A percentile compares a stretch with the other conserved stretches of the same genome.
Evolutionary conservation across 306 rosid genomes (phyloP).

Genomic region (Ormosia semicastrata): DNA sequence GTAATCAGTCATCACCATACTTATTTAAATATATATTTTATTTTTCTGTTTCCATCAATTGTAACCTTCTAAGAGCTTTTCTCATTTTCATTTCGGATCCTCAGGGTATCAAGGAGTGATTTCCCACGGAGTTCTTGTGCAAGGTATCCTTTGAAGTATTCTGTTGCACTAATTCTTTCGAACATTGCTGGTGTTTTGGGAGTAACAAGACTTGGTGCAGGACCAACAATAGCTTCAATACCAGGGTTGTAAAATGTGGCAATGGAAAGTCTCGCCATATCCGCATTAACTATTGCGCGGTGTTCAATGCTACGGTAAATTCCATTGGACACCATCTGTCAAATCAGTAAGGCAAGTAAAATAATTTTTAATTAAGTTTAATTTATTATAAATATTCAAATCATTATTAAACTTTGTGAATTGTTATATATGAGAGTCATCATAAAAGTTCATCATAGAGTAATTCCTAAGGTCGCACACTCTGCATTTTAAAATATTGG

Average conservation of each 20-base stretch:
- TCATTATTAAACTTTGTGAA: no score
- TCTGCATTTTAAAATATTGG: no score
- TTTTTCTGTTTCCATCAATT: neutral
- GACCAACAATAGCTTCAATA: conserved; percentile 26
- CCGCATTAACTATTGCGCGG: conserved; percentile 29
- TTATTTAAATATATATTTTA: no score
- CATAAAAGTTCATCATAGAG: no score
- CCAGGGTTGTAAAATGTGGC: conserved; percentile 42
- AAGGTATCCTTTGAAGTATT: conserved; percentile 11
- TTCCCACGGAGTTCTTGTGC: conserved; percentile 28
- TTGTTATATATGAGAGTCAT: no score
- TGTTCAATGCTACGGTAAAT: no score
- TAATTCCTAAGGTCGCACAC: no score
- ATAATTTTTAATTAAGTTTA: no score
- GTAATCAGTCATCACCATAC: no score
- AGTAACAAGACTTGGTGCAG: conserved; percentile 38
- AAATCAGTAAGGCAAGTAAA: neutral
- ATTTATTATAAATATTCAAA: no score
- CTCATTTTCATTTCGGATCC: neutral
- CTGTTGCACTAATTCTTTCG: neutral
- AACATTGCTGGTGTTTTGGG: conserved; percentile 29
- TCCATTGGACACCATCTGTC: conserved; percentile 44
- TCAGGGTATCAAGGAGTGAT: conserved; percentile 37
- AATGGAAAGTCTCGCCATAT: conserved; percentile 45
- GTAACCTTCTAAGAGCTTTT: neutral